Conservation (phyloP, 2,329 filamentous ascomycete genomes). For the Alternaria arborescens region DNA sequence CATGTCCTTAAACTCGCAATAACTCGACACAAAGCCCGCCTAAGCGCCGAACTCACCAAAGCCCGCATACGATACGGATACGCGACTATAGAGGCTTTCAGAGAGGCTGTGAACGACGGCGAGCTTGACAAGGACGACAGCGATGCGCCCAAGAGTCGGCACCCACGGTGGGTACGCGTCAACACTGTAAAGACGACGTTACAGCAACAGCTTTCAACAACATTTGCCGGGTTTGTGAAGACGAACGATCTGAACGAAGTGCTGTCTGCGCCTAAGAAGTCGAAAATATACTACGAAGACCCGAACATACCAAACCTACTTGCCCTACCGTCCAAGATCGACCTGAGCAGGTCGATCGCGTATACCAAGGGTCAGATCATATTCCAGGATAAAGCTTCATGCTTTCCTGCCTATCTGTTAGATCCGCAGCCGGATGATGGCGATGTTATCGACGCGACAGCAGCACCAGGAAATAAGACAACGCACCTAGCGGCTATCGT, state of each 20-base stretch:
- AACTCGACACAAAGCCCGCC: slow-evolving; percentile 80
- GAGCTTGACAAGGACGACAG: slow-evolving; percentile 39
- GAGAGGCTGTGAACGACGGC: slow-evolving; percentile 62
- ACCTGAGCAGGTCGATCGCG: slow-evolving; percentile 75
- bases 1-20: slow-evolving; percentile 81
- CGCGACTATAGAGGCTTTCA: slow-evolving; percentile 72
- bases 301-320: slow-evolving; percentile 83
- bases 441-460: slow-evolving; percentile 89
- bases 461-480: slow-evolving; percentile 96
- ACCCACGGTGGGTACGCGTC: slow-evolving; percentile 91
- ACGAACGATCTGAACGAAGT: slow-evolving; percentile 67
- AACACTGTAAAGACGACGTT: slow-evolving; percentile 80
- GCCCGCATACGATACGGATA: slow-evolving; percentile 76
- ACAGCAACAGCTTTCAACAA: slow-evolving; percentile 75
- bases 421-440: slow-evolving; percentile 73
- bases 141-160: slow-evolving; percentile 58
- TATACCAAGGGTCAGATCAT: slow-evolving; percentile 83
- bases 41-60: slow-evolving; percentile 84
- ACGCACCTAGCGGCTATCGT: slow-evolving; percentile 88
- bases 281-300: slow-evolving; percentile 74
- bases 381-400: slow-evolving; percentile 95
- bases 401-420: slow-evolving; percentile 91
- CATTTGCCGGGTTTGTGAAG: slow-evolving; percentile 71
- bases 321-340: slow-evolving; percentile 75
- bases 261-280: slow-evolving; percentile 51